These are phyloP conservation scores for Neocatenulostroma microsporum DNA, from an alignment of 2,329 filamentous ascomycete genomes.

Conservation along the genomic window DNA sequence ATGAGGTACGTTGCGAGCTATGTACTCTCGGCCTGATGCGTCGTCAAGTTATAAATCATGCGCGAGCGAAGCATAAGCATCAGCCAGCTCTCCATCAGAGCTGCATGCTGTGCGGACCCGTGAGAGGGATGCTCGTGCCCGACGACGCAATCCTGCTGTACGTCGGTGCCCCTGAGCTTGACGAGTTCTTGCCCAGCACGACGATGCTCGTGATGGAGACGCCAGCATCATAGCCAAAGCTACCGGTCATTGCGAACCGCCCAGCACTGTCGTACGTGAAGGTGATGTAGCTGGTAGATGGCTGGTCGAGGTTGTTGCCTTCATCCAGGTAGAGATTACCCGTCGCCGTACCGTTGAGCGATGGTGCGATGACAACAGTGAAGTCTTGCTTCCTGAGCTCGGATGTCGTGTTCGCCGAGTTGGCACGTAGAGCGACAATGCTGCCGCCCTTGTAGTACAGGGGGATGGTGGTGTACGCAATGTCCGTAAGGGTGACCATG, in stretches of 20 bases:
- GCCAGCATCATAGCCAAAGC: constrained; percentile 45
- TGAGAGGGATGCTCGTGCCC: constrained; percentile 7
- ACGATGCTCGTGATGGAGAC: constrained; percentile 9
- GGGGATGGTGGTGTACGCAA: constrained; percentile 52
- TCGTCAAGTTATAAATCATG: too few species aligned
- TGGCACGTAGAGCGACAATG: constrained; percentile 54
- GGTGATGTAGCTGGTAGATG: constrained; percentile 47
- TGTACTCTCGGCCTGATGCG: too few species aligned
- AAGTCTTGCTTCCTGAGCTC: constrained; percentile 60
- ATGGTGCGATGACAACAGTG: constrained; percentile 61
- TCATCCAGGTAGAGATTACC: constrained; percentile 73
- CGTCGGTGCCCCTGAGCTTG: not conserved
- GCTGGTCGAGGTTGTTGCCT: constrained; percentile 58
- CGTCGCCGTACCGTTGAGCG: constrained; percentile 52
- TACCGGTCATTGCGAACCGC: constrained; percentile 44
- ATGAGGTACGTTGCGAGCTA: too few species aligned
- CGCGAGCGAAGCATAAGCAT: too few species aligned
- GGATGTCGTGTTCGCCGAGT: constrained; percentile 53
- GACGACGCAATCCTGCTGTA: not conserved
- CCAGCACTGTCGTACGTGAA: constrained; percentile 51
- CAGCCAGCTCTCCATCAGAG: not conserved
- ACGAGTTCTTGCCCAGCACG: constrained; percentile 8
- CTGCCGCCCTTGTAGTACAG: constrained; percentile 59
- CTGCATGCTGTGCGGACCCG: constrained; percentile 6
- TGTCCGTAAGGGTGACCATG: constrained; percentile 37